Conservation (phyloP, 2,329 filamentous ascomycete genomes). For the Exophiala sp. region DNA sequence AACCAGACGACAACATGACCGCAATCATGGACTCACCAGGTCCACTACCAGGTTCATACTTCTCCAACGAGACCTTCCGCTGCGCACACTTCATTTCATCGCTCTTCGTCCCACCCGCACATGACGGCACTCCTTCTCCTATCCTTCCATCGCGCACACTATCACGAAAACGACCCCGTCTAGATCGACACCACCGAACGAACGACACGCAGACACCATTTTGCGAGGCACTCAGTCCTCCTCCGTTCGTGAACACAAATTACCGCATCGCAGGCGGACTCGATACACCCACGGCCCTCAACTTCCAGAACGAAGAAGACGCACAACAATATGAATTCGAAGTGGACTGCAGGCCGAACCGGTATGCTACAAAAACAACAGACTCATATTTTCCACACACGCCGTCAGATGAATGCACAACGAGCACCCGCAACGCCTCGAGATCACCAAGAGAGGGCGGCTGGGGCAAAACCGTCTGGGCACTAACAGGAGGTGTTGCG, state of each 20-base stretch:
- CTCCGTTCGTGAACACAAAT: conserved; percentile 38
- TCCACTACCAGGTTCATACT: conserved; percentile 19
- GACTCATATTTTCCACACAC: conserved; percentile 19
- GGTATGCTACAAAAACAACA: conserved; percentile 35
- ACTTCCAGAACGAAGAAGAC: conserved; percentile 25
- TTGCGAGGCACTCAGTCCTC: conserved; percentile 30
- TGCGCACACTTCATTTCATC: conserved; percentile 15
- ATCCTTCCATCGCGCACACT: conserved; percentile 1
- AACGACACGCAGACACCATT: background rate
- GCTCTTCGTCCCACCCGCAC: conserved; percentile 15
- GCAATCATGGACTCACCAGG: conserved; percentile 11
- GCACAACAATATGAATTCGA: conserved; percentile 32
- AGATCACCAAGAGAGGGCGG: conserved; percentile 23
- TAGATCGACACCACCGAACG: background rate
- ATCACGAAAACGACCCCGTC: conserved; percentile 14
- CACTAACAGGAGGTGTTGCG: conserved; percentile 38
- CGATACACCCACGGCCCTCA: conserved; percentile 32
- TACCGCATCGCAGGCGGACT: conserved; percentile 38
- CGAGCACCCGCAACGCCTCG: conserved; percentile 9
- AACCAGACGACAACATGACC: conserved; percentile 7
- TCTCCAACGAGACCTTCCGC: conserved; percentile 12
- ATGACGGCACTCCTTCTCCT: conserved; percentile 1
- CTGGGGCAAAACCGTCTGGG: conserved; percentile 43
- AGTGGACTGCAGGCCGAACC: conserved; percentile 41
- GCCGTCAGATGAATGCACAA: conserved; percentile 5